phyloP scores from a whole-genome alignment of 257 asterid species.

The Solanum gracilifrons region DNA sequence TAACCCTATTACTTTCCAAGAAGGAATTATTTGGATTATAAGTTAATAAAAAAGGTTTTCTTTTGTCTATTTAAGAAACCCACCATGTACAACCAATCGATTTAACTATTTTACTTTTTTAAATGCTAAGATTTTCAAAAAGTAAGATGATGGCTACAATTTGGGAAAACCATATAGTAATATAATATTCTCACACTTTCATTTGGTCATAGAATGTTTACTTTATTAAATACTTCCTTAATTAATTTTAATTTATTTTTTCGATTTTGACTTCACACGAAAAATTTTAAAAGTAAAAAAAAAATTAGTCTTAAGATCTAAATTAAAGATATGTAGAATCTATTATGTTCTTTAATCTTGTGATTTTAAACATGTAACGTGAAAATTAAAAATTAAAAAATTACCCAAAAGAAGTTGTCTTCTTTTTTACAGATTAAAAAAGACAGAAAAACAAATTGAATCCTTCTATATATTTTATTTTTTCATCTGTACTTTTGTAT shows the following conservation, averaged over 20 bases:
- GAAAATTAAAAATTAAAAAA: too few relatives aligned
- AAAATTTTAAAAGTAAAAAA: too few relatives aligned
- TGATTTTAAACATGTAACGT: too few relatives aligned
- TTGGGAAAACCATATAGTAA: background rate
- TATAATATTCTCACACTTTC: background rate
- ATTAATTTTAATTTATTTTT: too few relatives aligned
- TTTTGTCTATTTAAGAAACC: background rate
- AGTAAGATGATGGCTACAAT: background rate
- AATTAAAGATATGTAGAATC: too few relatives aligned
- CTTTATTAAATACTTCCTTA: background rate
- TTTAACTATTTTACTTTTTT: background rate
- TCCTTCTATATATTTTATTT: background rate
- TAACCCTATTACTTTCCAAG: background rate
- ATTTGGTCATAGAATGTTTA: background rate
- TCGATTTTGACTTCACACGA: too few relatives aligned
- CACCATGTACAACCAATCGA: background rate
- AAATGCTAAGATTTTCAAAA: background rate
- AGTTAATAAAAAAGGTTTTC: background rate
- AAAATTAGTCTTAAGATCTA: too few relatives aligned
- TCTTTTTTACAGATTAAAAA: too few relatives aligned
- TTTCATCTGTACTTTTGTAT: background rate
- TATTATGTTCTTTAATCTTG: too few relatives aligned
- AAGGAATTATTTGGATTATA: background rate
- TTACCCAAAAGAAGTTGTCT: too few relatives aligned
- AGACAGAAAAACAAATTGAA: too few relatives aligned